phyloP scores from a whole-genome alignment of 2,329 filamentous ascomycete species.

The Cladophialophora carrionii region DNA sequence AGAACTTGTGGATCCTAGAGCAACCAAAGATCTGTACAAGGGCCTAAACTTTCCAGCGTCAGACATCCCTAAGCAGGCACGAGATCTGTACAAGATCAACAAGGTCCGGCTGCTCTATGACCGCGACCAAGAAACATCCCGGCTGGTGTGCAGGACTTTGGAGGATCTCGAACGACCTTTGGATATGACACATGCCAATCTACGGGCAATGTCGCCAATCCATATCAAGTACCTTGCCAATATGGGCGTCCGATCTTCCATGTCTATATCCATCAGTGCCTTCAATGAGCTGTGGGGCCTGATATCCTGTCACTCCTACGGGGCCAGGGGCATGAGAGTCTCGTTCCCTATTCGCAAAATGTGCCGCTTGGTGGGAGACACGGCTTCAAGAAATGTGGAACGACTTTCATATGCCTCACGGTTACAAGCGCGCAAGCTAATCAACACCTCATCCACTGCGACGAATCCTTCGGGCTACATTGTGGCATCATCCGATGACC shows the following conservation, averaged over 20 bases:
- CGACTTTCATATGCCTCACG: slow-evolving; percentile 82
- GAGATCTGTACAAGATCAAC: slow-evolving; percentile 88
- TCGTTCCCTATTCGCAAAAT: slow-evolving; percentile 90
- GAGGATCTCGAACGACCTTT: slow-evolving; percentile 75
- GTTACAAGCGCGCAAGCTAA: slow-evolving; percentile 82
- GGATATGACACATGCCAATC: slow-evolving; percentile 81
- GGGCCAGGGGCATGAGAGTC: slow-evolving; percentile 77
- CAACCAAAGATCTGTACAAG: slow-evolving; percentile 81
- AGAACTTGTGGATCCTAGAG: slow-evolving; percentile 78
- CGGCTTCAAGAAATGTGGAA: slow-evolving; percentile 84
- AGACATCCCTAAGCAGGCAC: slow-evolving; percentile 81
- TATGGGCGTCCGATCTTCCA: slow-evolving; percentile 90
- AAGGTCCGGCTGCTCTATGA: slow-evolving; percentile 88
- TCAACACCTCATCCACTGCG: slow-evolving; percentile 79
- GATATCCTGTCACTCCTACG: slow-evolving; percentile 84
- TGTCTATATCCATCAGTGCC: slow-evolving; percentile 90
- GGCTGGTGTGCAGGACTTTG: slow-evolving; percentile 75
- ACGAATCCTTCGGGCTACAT: slow-evolving; percentile 87
- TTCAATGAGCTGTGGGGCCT: slow-evolving; percentile 86
- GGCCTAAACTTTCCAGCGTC: slow-evolving; percentile 86
- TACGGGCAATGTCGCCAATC: slow-evolving; percentile 88
- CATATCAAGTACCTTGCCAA: slow-evolving; percentile 84
- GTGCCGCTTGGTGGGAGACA: slow-evolving; percentile 85
- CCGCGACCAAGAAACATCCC: slow-evolving; percentile 75
- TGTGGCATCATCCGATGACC: slow-evolving; percentile 82